A percentile compares a stretch with the other conserved stretches of the same genome.
Conservation (phyloP, 1,284 basidiomycete genomes). For the Anthracocystis panici-leucophaei region DNA sequence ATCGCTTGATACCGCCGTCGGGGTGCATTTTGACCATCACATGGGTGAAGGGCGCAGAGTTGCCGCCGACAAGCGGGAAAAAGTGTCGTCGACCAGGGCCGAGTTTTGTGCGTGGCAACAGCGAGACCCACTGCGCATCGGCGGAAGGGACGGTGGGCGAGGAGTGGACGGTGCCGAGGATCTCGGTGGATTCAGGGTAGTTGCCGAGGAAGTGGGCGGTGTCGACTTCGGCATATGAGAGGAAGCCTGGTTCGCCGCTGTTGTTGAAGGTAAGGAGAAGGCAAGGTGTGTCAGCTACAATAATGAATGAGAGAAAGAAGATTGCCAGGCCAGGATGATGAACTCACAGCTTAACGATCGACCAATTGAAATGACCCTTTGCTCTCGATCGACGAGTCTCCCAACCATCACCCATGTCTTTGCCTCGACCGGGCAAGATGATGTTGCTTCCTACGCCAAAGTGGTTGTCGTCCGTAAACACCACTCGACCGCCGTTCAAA, state of each 20-base stretch:
- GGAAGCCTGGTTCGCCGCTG: conserved; percentile 73
- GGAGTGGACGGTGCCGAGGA: conserved; percentile 77
- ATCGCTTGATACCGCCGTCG: conserved; percentile 93
- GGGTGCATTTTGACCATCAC: conserved; percentile 90
- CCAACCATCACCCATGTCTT: conserved; percentile 98
- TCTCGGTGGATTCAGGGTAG: conserved; percentile 84
- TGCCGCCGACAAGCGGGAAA: conserved; percentile 80
- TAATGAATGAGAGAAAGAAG: background rate
- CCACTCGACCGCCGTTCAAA: conserved; percentile 85
- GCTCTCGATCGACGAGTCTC: conserved; percentile 90
- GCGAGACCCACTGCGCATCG: conserved; percentile 76
- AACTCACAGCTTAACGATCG: conserved; percentile 85
- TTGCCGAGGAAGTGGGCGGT: conserved; percentile 97
- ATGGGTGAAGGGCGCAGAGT: conserved; percentile 78
- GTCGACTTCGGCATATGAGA: conserved; percentile 88
- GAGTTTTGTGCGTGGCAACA: conserved; percentile 82
- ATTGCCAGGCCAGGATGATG: background rate
- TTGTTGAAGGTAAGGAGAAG: background rate
- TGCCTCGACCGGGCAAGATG: conserved; percentile 86
- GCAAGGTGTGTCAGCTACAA: conserved; percentile 4
- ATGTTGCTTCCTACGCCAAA: conserved; percentile 92
- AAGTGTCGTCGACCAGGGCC: conserved; percentile 91
- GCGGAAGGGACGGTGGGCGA: conserved; percentile 40
- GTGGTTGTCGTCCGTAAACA: conserved; percentile 84
- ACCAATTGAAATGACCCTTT: conserved; percentile 88